Evolutionary conservation across 2,329 filamentous ascomycete species (phyloP).

Genomic region (Chrysosporium queenslandicum): DNA sequence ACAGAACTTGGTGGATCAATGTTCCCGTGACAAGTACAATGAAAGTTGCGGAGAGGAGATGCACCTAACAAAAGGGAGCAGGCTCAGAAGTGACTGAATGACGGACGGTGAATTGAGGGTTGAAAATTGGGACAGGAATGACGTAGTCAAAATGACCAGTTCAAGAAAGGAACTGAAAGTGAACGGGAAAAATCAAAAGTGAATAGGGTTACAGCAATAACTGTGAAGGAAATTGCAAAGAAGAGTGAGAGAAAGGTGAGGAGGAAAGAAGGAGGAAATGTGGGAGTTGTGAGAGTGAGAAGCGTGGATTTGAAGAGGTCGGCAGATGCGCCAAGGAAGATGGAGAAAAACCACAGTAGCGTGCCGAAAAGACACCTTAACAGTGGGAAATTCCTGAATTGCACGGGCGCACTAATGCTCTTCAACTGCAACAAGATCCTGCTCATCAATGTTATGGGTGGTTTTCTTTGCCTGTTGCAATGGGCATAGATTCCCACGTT

Average conservation of each 20-base stretch:
- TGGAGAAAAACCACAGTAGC: conserved; percentile 6
- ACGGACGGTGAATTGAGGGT: conserved; percentile 26
- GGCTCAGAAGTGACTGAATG: conserved; percentile 43
- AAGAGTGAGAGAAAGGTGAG: conserved; percentile 3
- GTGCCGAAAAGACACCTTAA: neutral
- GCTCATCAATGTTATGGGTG: neutral
- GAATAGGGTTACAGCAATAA: conserved; percentile 5
- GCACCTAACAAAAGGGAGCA: conserved; percentile 17
- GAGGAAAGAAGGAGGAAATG: conserved; percentile 1
- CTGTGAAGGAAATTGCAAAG: neutral
- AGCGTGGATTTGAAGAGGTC: conserved; percentile 7
- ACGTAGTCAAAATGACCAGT: neutral
- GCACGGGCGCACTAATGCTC: neutral
- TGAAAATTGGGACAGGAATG: conserved; percentile 12
- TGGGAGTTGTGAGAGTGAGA: conserved; percentile 6
- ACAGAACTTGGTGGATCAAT: conserved; percentile 10
- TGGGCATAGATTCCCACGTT: neutral
- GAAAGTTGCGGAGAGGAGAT: conserved; percentile 16
- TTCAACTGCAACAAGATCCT: neutral
- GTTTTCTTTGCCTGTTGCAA: neutral
- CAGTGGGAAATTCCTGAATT: neutral
- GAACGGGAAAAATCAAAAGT: conserved; percentile 8
- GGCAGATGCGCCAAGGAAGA: conserved; percentile 5
- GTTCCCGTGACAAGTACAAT: neutral
- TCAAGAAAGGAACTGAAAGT: conserved; percentile 6